These are phyloP conservation scores for Lachnellula arida DNA, from an alignment of 2,329 filamentous ascomycete genomes.

Conservation along the genomic window DNA sequence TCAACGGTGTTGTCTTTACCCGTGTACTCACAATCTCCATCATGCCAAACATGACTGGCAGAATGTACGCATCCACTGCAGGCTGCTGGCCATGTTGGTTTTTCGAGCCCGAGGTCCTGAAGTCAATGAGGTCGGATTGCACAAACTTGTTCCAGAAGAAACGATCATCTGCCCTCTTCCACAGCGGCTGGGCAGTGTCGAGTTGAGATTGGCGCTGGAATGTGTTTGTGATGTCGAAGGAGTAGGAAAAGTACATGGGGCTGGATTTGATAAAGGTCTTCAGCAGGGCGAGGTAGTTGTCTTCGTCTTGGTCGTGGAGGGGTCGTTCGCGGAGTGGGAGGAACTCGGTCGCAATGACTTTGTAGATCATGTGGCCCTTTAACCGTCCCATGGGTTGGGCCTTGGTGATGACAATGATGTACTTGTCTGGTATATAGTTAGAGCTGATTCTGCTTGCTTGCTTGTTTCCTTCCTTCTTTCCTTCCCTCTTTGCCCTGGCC, in stretches of 20 bases:
- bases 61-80: slow-evolving; percentile 82
- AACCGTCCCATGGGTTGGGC: slow-evolving; percentile 84
- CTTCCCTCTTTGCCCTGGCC: not conserved
- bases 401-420: slow-evolving; percentile 95
- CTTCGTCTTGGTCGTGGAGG: slow-evolving; percentile 89
- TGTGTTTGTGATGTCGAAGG: slow-evolving; percentile 91
- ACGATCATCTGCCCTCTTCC: slow-evolving; percentile 89
- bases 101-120: slow-evolving; percentile 61
- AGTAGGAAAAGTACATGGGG: slow-evolving; percentile 98
- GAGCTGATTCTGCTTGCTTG: slow-evolving; percentile 7
- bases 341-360: slow-evolving; percentile 84
- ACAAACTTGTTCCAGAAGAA: slow-evolving; percentile 99
- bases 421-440: slow-evolving; percentile 62
- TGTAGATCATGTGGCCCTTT: slow-evolving; percentile 96
- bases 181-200: slow-evolving; percentile 69
- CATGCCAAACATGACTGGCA: slow-evolving; percentile 96
- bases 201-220: slow-evolving; percentile 88
- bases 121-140: slow-evolving; percentile 86
- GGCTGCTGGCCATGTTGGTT: slow-evolving; percentile 66
- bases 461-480: too few relatives aligned
- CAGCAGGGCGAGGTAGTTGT: slow-evolving; percentile 79
- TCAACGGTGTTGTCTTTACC: slow-evolving; percentile 80
- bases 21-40: slow-evolving; percentile 82
- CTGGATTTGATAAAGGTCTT: slow-evolving; percentile 76
- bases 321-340: slow-evolving; percentile 88